Percentiles rank a stretch among this genome's conserved stretches.
Evolutionary conservation across 139 green algal species (phyloP).

Genomic region (Coccomyxa sp.): DNA sequence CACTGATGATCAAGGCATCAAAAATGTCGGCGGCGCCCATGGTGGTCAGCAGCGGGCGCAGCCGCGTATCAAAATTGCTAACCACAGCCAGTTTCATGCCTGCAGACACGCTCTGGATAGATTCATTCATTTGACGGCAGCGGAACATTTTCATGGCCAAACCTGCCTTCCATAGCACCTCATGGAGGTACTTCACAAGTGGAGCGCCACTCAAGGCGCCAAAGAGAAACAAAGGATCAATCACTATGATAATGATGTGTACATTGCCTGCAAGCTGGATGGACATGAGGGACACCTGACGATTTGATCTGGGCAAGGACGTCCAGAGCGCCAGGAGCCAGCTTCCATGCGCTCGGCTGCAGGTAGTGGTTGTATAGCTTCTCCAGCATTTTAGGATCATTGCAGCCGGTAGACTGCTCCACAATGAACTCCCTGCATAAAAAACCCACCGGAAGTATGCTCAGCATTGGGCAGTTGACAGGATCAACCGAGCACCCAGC

Average conservation of each 20-base stretch:
- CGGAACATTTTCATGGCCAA: too few species aligned
- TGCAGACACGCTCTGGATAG: background rate
- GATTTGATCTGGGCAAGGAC: slow-evolving; percentile 49
- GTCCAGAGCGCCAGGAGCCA: slow-evolving; percentile 42
- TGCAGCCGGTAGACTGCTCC: slow-evolving; percentile 39
- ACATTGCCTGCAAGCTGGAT: background rate
- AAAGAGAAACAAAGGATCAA: background rate
- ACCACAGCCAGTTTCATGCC: slow-evolving; percentile 71
- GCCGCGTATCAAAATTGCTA: slow-evolving; percentile 87
- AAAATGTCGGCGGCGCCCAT: slow-evolving; percentile 65
- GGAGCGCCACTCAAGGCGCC: background rate
- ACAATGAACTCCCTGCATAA: slow-evolving; percentile 44
- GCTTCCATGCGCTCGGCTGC: slow-evolving; percentile 43
- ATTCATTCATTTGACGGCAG: background rate
- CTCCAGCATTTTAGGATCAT: slow-evolving; percentile 30
- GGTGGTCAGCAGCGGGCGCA: slow-evolving; percentile 66
- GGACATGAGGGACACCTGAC: slow-evolving; percentile 11
- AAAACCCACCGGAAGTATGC: background rate
- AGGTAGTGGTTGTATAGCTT: slow-evolving; percentile 70
- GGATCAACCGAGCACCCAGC: too few species aligned
- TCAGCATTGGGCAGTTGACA: too few species aligned
- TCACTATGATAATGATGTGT: background rate
- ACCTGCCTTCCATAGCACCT: background rate
- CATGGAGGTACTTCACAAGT: background rate
- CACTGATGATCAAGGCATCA: slow-evolving; percentile 73